Conservation (phyloP, 2,329 filamentous ascomycete species). For the Sporothrix inflata region DNA sequence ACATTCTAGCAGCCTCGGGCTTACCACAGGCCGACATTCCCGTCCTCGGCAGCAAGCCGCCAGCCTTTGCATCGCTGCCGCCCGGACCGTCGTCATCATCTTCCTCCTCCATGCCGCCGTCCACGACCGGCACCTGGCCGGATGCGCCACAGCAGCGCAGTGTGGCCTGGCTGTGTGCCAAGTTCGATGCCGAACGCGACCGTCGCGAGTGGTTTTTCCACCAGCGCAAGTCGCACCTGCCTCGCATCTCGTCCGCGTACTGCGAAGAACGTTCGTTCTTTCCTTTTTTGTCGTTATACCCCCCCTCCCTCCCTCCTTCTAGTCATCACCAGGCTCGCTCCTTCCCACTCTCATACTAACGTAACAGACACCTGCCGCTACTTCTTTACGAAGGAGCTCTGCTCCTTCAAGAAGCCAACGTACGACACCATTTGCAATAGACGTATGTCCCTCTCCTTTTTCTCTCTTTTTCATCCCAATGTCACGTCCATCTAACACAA, state of each 20-base stretch:
- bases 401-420: constrained; percentile 22
- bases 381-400: constrained; percentile 28
- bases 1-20: neutral
- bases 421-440: constrained; percentile 27
- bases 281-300: neutral
- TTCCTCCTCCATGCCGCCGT: neutral
- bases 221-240: neutral
- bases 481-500: neutral
- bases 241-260: neutral
- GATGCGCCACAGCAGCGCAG: neutral
- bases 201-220: constrained; percentile 24
- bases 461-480: neutral
- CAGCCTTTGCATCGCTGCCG: neutral
- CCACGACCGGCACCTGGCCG: neutral
- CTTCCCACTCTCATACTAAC: neutral
- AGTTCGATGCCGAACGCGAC: constrained; percentile 9
- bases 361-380: constrained; percentile 31
- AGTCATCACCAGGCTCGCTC: too few relatives aligned
- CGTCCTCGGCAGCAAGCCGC: neutral
- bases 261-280: constrained; percentile 24
- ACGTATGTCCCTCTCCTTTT: constrained; percentile 1
- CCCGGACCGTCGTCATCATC: neutral
- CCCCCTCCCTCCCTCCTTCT: neutral
- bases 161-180: constrained; percentile 22
- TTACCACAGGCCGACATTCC: constrained; percentile 21